These are phyloP conservation scores for Proliferodiscus dingleyae DNA, from an alignment of 2,329 filamentous ascomycete species.

Conservation along the genomic window DNA sequence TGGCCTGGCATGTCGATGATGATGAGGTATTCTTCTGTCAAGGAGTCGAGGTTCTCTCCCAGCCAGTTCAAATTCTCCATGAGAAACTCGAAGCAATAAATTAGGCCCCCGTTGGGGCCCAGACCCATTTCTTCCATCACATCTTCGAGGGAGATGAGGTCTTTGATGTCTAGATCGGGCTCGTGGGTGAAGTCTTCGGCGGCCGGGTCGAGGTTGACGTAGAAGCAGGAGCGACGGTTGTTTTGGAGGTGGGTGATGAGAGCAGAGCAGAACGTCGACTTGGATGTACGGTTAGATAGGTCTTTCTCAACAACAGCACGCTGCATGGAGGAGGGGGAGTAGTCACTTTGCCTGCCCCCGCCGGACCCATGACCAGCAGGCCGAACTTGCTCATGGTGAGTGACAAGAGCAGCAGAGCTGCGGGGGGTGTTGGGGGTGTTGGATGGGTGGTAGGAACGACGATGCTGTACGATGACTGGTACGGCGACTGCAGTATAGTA, in stretches of 20 bases:
- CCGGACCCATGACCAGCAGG: conserved; percentile 91
- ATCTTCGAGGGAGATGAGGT: conserved; percentile 88
- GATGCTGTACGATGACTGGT: no score
- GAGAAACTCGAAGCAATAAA: conserved; percentile 96
- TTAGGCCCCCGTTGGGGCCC: conserved; percentile 86
- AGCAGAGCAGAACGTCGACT: conserved; percentile 91
- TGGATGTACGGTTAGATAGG: conserved; percentile 7
- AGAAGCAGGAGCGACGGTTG: conserved; percentile 90
- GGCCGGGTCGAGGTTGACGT: conserved; percentile 96
- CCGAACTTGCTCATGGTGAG: conserved; percentile 83
- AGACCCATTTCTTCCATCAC: conserved; percentile 93
- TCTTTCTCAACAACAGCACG: not conserved
- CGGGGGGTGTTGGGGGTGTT: no score
- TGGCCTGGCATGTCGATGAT: conserved; percentile 99
- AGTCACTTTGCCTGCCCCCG: conserved; percentile 82
- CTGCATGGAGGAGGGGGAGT: not conserved
- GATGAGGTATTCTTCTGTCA: conserved; percentile 94
- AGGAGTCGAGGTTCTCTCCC: conserved; percentile 73
- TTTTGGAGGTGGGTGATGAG: conserved; percentile 90
- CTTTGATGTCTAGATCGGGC: conserved; percentile 92
- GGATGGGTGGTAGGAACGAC: no score
- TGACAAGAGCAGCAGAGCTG: no score
- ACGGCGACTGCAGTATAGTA: no score
- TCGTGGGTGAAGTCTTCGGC: conserved; percentile 89
- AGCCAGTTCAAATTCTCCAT: conserved; percentile 93